Conservation (phyloP, 805 yeast genomes). For the Candida takata region DNA sequence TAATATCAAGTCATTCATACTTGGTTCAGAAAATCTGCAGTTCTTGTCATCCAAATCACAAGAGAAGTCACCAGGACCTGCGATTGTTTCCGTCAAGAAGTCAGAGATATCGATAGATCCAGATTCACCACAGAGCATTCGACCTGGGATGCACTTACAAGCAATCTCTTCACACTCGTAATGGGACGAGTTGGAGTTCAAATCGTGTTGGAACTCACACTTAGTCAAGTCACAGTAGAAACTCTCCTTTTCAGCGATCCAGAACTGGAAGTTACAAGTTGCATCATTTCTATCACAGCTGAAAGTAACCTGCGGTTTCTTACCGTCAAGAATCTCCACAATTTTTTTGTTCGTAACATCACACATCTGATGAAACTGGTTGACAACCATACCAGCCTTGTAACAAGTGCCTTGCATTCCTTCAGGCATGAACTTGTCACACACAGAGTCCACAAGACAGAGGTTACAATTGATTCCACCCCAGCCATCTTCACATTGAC, state of each 20-base stretch:
- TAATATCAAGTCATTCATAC: conserved; percentile 86
- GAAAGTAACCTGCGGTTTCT: conserved; percentile 87
- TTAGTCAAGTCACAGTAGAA: conserved; percentile 77
- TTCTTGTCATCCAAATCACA: conserved; percentile 58
- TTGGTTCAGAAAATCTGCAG: conserved; percentile 88
- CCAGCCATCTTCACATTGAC: conserved; percentile 87
- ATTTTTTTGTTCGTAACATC: conserved; percentile 89
- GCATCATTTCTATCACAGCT: conserved; percentile 65
- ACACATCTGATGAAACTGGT: conserved; percentile 83
- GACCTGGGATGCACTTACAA: conserved; percentile 89
- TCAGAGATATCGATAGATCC: conserved; percentile 95
- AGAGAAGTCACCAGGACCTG: conserved; percentile 87
- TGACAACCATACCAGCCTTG: conserved; percentile 74
- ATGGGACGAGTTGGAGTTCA: conserved; percentile 56
- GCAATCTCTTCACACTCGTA: conserved; percentile 70
- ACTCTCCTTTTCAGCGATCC: conserved; percentile 88
- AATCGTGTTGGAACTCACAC: conserved; percentile 68
- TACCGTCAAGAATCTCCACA: conserved; percentile 68
- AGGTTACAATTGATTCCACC: conserved; percentile 88
- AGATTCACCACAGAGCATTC: conserved; percentile 88
- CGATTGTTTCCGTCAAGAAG: conserved; percentile 80
- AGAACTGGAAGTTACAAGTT: conserved; percentile 84
- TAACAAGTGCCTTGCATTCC: conserved; percentile 85
- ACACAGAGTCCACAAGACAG: conserved; percentile 65
- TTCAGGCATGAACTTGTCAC: conserved; percentile 85